Base-by-base conservation (phyloP, 2,329 filamentous ascomycete species). In the Fusarium albidum region DNA sequence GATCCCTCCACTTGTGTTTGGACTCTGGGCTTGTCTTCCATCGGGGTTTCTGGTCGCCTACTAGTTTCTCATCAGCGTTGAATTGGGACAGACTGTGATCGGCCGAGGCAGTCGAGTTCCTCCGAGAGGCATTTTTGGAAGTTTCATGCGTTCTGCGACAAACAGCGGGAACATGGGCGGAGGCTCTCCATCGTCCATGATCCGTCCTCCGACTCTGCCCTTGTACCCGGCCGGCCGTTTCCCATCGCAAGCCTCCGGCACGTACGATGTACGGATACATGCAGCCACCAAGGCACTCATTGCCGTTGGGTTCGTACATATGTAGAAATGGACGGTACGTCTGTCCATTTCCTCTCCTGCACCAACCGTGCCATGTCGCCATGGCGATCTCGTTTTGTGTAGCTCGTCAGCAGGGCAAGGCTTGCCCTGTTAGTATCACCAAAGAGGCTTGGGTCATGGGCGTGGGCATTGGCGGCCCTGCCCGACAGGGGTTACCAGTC, bases 241-340 rank as follows among this genome's bases (percentile, higher is more conserved):
- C 32, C 38, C 45, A 31, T 61, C 57, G 59, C 59, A 63, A 61
- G 44, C 46, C 51, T 52, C 60, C 56, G 52, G 58, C 58, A 57
- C 56, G 63, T 62, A 62, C 55, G 60, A 65, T 63, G 41, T 46
- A 48, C 40, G 56, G 43, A 32, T 40, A 43, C 50, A 34, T 41
- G 52, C 49, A 64, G 56, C 33, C 18, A 54, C 46, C 35, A 11
- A 58, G 43, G 42, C 45, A 34, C 25, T 57, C 28, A 57, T 34
- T 49, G 35, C 49, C 29, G 41, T 46, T 44, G 46, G 28, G 59
- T 55, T 47, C 40, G 50, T 49, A 37, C 34, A 26, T 10, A 50
- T 37, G 37, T n/a, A n/a, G n/a, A n/a, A n/a, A n/a, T n/a, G n/a
- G n/a, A n/a, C n/a, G n/a, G n/a, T n/a, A n/a, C n/a, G n/a, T n/a